Evolutionary conservation across 2,329 filamentous ascomycete species (phyloP).

Genomic region (Phyllosticta citriasiana): DNA sequence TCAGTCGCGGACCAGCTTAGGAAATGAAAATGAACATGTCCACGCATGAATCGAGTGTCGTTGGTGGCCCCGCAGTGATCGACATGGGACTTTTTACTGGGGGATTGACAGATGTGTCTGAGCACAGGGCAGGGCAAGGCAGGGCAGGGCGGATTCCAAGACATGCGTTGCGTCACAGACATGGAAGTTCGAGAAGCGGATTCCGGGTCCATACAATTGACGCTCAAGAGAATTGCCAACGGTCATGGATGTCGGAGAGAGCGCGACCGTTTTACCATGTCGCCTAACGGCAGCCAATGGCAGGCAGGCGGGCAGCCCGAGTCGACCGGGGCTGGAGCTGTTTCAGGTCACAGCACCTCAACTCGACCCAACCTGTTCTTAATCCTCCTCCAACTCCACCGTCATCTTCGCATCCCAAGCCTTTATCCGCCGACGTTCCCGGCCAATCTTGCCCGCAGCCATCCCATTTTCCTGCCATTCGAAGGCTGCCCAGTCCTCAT

Average conservation of each 20-base stretch:
- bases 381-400: background rate
- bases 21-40: too few relatives aligned
- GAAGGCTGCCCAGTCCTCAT: background rate
- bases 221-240: background rate
- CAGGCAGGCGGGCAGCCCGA: background rate
- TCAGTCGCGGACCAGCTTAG: too few relatives aligned
- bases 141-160: background rate
- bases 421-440: background rate
- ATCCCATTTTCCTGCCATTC: background rate
- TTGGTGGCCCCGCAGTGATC: constrained; percentile 8
- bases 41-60: background rate
- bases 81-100: constrained; percentile 5
- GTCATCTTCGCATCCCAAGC: background rate
- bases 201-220: background rate
- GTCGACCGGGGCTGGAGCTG: background rate
- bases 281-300: background rate
- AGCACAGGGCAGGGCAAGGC: constrained; percentile 3
- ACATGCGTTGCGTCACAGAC: background rate
- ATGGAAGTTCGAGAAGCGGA: background rate
- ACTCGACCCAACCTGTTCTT: background rate
- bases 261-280: background rate
- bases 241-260: background rate
- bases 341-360: background rate
- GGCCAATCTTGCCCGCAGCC: background rate
- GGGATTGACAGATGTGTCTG: constrained; percentile 5